Evolutionary conservation across 768 basidiomycete species (phyloP), one percentile per base, ranked within the genome.

Genomic region (Russula emetica): DNA sequence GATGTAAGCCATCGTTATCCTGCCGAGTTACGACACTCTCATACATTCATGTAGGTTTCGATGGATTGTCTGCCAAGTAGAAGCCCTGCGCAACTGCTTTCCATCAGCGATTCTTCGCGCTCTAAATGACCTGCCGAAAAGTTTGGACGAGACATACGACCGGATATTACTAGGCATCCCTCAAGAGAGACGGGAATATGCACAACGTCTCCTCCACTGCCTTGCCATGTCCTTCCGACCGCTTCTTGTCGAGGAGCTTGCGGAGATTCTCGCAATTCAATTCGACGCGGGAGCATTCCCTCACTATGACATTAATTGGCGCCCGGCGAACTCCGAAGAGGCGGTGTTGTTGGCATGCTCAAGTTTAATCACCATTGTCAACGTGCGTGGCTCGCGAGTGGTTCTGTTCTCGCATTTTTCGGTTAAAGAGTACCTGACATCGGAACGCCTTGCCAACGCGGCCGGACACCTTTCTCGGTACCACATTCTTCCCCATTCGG

Each of bases 91-190:
- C 11, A 13, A 20, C 3, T 26, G 54, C 14, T 38, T 55, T 16
- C 54, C 54, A 36, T 55, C 54, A 26, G 36, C 55, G 16, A 40
- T 55, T 10, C 38, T 24, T 26, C 22, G 3, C 7, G 36, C 24
- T 18, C 38, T 55, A 16, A 9, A 55, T 28, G 55, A 55, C 36
- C 20, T 55, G 16, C 55, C 55, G 22, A 16, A 24, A 7, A 20
- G 38, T 16, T 42, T 55, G 55, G 55, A 55, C 18, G 55, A 55
- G 16, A 55, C 55, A 9, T 55, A 55, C 42, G 55, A 55, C 13
- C 55, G 55, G 3, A 53, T 34, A n/a, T 22, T 53, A 7, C 5
- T 53, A 14, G 36, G 22, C 36, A 55, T 55, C 36, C 14, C 34
- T 18, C 13, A 13, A 8, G 53, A 55, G 22, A 55, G 53, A 38